phyloP scores from a whole-genome alignment of 257 asterid genomes.

The Verbascum thapsus region DNA sequence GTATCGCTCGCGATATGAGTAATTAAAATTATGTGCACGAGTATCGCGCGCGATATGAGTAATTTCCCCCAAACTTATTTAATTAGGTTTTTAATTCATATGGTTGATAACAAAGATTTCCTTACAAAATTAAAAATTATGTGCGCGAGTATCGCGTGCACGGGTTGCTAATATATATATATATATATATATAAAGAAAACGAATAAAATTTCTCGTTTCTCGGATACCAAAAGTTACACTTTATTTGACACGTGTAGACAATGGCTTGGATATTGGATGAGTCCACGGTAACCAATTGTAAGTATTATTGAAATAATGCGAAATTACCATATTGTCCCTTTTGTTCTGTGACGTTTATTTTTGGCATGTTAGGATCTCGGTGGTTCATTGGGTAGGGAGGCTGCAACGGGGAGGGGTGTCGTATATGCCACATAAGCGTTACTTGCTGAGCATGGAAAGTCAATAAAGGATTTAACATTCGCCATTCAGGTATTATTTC shows the following conservation, averaged over 20 bases:
- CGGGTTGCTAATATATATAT: no score
- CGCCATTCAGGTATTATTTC: slow-evolving; percentile 55
- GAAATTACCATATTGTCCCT: no score
- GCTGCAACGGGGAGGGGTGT: slow-evolving; percentile 97
- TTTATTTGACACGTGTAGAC: slow-evolving; percentile 56
- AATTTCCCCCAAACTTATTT: no score
- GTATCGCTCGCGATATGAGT: no score
- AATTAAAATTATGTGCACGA: no score
- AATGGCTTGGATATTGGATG: slow-evolving; percentile 98
- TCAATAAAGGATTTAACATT: slow-evolving; percentile 63
- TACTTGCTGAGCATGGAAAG: slow-evolving; percentile 78
- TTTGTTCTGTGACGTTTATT: neutral
- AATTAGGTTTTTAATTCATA: no score
- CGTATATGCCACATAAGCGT: slow-evolving; percentile 68
- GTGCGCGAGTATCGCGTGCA: no score
- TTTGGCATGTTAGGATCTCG: slow-evolving; percentile 59
- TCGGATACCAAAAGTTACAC: neutral
- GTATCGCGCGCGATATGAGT: no score
- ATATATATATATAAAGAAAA: no score
- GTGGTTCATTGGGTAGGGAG: slow-evolving; percentile 92
- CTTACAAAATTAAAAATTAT: no score
- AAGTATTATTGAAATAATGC: slow-evolving; percentile 30
- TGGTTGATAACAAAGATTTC: no score
- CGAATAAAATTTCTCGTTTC: neutral
- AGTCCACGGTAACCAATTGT: slow-evolving; percentile 93